These are phyloP conservation scores for Ilyonectria sp. DNA, from an alignment of 2,329 filamentous ascomycete genomes.

Conservation along the genomic window DNA sequence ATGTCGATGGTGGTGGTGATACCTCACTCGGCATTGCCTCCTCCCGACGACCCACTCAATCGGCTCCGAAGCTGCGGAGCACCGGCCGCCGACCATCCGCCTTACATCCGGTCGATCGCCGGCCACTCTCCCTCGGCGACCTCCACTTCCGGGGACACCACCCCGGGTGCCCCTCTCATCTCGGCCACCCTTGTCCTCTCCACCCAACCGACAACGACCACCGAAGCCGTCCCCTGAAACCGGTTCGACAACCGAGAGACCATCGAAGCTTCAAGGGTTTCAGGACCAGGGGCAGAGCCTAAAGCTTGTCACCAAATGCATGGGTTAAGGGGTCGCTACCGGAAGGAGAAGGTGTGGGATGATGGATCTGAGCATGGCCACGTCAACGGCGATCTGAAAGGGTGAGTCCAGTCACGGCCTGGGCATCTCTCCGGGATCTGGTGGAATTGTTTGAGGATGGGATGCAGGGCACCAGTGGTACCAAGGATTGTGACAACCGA, in stretches of 20 bases:
- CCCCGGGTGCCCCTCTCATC: constrained; percentile 17
- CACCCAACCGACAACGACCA: constrained; percentile 6
- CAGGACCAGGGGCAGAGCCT: constrained; percentile 12
- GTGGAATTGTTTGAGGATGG: constrained; percentile 6
- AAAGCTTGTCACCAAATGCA: constrained; percentile 9
- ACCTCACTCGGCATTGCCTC: neutral
- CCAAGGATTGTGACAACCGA: constrained; percentile 11
- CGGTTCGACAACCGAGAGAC: constrained; percentile 16
- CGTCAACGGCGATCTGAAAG: constrained; percentile 11
- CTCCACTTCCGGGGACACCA: neutral
- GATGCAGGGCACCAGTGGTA: constrained; percentile 7
- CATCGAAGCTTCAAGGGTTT: constrained; percentile 10
- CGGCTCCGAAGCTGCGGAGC: constrained; percentile 15
- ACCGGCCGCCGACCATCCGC: neutral
- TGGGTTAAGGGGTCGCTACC: constrained; percentile 9
- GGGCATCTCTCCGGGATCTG: neutral
- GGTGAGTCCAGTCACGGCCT: neutral
- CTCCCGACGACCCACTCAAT: neutral
- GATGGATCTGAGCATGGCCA: constrained; percentile 3
- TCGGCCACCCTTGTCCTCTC: constrained; percentile 12
- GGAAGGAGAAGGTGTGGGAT: constrained; percentile 1
- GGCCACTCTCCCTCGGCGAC: neutral
- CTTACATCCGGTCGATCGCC: constrained; percentile 2
- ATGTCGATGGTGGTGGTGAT: neutral
- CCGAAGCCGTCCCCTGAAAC: constrained; percentile 14